A percentile compares a stretch with the other conserved stretches of the same genome.
These are phyloP conservation scores for Pterula multifida DNA, from an alignment of 1,284 basidiomycete species.

Conservation along the genomic window DNA sequence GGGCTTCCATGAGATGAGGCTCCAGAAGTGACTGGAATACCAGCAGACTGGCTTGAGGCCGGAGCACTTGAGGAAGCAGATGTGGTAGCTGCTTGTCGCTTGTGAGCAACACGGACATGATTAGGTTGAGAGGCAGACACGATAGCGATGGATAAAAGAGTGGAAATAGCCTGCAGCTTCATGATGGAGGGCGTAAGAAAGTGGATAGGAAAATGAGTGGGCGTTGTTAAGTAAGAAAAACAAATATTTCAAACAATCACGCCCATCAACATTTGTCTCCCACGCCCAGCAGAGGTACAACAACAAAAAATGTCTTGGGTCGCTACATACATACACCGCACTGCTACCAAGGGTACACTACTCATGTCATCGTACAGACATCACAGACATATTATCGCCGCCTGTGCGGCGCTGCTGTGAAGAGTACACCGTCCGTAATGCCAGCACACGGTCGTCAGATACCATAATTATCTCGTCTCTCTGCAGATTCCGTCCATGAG, in stretches of 20 bases:
- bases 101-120: constrained; percentile 16
- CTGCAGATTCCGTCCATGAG: constrained; percentile 32
- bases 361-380: not conserved
- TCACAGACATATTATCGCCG: not conserved
- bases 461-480: constrained; percentile 74
- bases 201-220: constrained; percentile 11
- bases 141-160: constrained; percentile 29
- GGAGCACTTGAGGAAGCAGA: constrained; percentile 12
- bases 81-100: constrained; percentile 17
- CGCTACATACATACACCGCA: not conserved
- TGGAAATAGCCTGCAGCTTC: constrained; percentile 28
- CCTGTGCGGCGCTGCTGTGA: not conserved
- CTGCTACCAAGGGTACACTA: not conserved
- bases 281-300: not conserved
- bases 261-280: not conserved
- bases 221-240: constrained; percentile 6
- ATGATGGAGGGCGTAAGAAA: constrained; percentile 20
- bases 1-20: constrained; percentile 18
- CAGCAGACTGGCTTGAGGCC: constrained; percentile 11
- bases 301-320: not conserved
- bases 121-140: constrained; percentile 22
- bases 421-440: constrained; percentile 39
- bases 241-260: not conserved
- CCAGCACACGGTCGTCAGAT: constrained; percentile 68
- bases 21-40: constrained; percentile 12